Evolutionary conservation across 2,329 filamentous ascomycete species (phyloP).

Genomic region (Fusarium sp.): DNA sequence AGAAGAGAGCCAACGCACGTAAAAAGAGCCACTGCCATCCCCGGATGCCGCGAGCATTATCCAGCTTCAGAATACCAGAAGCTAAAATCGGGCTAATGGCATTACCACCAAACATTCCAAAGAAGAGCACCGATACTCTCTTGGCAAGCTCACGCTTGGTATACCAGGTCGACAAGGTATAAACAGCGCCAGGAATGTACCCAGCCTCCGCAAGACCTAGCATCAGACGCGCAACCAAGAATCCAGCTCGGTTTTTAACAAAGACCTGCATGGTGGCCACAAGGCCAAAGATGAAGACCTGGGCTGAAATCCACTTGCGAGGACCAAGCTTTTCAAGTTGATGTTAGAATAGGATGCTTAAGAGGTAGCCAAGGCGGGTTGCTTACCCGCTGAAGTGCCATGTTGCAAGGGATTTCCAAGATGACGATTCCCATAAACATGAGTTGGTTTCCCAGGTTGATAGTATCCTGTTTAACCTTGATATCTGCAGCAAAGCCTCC

Average conservation of each 20-base stretch:
- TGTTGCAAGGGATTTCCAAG: conserved; percentile 64
- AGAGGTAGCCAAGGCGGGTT: too few relatives aligned
- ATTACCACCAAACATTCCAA: conserved; percentile 65
- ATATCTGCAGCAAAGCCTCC: conserved; percentile 60
- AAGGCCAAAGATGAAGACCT: conserved; percentile 61
- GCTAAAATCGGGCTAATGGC: conserved; percentile 62
- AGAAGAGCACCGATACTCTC: conserved; percentile 63
- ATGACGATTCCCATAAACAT: conserved; percentile 64
- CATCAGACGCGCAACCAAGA: conserved; percentile 57
- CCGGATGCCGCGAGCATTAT: conserved; percentile 53
- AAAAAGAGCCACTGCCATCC: conserved; percentile 66
- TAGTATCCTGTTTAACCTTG: conserved; percentile 56
- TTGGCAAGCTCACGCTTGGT: conserved; percentile 58
- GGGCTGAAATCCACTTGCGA: conserved; percentile 59
- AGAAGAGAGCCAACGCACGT: conserved; percentile 46
- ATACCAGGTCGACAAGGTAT: conserved; percentile 65
- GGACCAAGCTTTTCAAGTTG: background rate
- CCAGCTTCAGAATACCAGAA: conserved; percentile 59
- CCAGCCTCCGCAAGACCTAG: conserved; percentile 63
- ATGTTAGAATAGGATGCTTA: too few relatives aligned
- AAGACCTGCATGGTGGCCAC: conserved; percentile 60
- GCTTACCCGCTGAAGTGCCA: conserved; percentile 52
- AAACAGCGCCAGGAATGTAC: conserved; percentile 64
- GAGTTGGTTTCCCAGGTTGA: conserved; percentile 65
- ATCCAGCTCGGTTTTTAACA: conserved; percentile 57